These are phyloP conservation scores for Rhytidhysteron rufulum DNA, from an alignment of 2,329 filamentous ascomycete genomes.

Conservation along the genomic window DNA sequence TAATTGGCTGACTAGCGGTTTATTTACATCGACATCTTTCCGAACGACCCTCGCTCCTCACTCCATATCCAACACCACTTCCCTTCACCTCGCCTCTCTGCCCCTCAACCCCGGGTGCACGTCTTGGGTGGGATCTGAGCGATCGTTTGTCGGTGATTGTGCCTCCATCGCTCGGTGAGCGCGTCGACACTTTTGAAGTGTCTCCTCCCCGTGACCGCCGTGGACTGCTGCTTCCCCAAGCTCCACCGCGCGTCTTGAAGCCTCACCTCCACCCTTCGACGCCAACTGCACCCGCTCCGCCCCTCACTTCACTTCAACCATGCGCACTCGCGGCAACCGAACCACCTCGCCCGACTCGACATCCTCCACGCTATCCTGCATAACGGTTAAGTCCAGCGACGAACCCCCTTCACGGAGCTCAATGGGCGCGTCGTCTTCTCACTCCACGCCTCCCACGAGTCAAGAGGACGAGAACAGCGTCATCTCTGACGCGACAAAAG, in stretches of 20 bases:
- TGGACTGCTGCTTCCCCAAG: constrained; percentile 18
- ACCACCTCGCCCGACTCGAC: constrained; percentile 36
- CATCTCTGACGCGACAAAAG: constrained; percentile 32
- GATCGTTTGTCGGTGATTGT: constrained; percentile 11
- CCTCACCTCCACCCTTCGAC: constrained; percentile 15
- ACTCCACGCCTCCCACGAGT: constrained; percentile 65
- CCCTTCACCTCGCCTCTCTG: constrained; percentile 12
- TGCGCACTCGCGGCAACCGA: constrained; percentile 19
- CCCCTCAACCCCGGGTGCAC: constrained; percentile 23
- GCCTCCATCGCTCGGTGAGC: constrained; percentile 12
- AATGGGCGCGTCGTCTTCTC: constrained; percentile 52
- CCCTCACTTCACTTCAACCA: constrained; percentile 15
- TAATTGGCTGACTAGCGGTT: constrained; percentile 35
- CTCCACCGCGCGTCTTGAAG: constrained; percentile 30
- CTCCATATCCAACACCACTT: constrained; percentile 22
- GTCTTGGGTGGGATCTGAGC: constrained; percentile 16
- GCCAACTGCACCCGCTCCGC: constrained; percentile 10
- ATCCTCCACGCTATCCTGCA: constrained; percentile 41
- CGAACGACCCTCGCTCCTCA: constrained; percentile 20
- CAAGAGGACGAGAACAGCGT: constrained; percentile 60
- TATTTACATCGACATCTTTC: constrained; percentile 29
- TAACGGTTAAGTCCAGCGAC: constrained; percentile 32
- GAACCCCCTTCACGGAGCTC: constrained; percentile 31
- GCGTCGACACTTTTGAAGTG: constrained; percentile 32
- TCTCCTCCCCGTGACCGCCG: constrained; percentile 21